Evolutionary conservation across 2,329 filamentous ascomycete genomes (phyloP).

Genomic region (Paraphaeosphaeria minitans): DNA sequence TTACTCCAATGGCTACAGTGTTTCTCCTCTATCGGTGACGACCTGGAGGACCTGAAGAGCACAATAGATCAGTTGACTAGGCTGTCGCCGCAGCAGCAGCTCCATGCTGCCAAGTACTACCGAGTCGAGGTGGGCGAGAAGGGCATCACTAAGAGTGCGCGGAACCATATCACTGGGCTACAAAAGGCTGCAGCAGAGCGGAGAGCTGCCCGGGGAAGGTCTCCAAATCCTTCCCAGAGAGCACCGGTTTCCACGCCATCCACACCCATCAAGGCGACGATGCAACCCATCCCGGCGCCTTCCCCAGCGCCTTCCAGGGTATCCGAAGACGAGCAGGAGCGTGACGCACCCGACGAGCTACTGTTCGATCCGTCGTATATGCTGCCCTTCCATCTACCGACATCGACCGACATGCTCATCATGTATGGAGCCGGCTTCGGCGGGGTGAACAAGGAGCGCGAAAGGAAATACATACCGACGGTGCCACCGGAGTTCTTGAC

Average conservation of each 20-base stretch:
- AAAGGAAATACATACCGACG: constrained; percentile 93
- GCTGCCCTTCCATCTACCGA: constrained; percentile 92
- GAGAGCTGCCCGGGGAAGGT: constrained; percentile 43
- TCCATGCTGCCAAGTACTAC: constrained; percentile 92
- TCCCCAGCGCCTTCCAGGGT: constrained; percentile 40
- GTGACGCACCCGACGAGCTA: constrained; percentile 73
- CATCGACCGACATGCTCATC: constrained; percentile 95
- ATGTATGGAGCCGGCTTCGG: constrained; percentile 95
- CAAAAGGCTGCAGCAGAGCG: constrained; percentile 71
- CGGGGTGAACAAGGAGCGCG: constrained; percentile 86
- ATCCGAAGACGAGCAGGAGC: constrained; percentile 62
- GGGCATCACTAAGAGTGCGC: constrained; percentile 81
- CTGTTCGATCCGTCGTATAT: constrained; percentile 89
- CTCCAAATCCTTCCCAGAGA: constrained; percentile 46
- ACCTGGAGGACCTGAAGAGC: constrained; percentile 83
- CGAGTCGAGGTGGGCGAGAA: constrained; percentile 95
- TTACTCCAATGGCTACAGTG: constrained; percentile 97
- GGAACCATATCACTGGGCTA: constrained; percentile 81
- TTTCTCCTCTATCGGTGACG: constrained; percentile 91
- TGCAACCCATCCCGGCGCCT: constrained; percentile 29
- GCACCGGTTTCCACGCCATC: constrained; percentile 33
- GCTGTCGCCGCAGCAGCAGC: constrained; percentile 83
- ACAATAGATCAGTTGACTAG: constrained; percentile 88
- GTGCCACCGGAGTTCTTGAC: constrained; percentile 92
- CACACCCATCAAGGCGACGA: constrained; percentile 37